phyloP scores from a whole-genome alignment of 345 rosid species.

The Eucalyptus pauciflora region DNA sequence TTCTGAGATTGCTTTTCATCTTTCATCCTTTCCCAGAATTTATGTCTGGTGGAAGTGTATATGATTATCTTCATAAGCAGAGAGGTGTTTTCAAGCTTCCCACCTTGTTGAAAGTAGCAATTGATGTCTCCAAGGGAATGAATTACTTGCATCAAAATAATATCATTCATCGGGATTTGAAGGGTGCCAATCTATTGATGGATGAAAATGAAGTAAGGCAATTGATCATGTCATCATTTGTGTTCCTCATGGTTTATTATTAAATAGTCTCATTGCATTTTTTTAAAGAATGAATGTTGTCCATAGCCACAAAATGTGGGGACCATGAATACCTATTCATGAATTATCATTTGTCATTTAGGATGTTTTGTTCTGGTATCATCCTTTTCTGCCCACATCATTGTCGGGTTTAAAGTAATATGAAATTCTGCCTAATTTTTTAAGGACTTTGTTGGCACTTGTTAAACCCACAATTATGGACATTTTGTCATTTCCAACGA shows the following conservation, averaged over 20 bases:
- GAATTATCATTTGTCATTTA: neutral
- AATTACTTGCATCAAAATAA: constrained; percentile 89
- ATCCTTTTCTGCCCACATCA: neutral
- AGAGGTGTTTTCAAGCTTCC: constrained; percentile 91
- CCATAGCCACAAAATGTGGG: neutral
- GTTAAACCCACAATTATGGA: neutral
- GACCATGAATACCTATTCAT: neutral
- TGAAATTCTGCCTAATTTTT: neutral
- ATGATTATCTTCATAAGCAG: constrained; percentile 95
- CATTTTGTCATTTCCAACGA: neutral
- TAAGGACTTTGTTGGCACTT: neutral
- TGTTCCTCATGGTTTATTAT: neutral
- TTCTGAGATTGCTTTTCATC: neutral
- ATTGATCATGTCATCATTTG: neutral
- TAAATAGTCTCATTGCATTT: neutral
- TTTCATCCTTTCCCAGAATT: constrained; percentile 36
- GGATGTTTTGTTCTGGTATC: neutral
- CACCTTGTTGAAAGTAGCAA: constrained; percentile 71
- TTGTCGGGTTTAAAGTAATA: neutral
- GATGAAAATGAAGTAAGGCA: constrained; percentile 90
- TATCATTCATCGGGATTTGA: constrained; percentile 94
- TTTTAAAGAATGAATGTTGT: neutral
- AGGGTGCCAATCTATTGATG: constrained; percentile 93
- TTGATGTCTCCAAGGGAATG: constrained; percentile 98
- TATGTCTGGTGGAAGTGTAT: constrained; percentile 98